Conservation (phyloP, 352 stramenopile species). For the Globisporangium ultimum region DNA sequence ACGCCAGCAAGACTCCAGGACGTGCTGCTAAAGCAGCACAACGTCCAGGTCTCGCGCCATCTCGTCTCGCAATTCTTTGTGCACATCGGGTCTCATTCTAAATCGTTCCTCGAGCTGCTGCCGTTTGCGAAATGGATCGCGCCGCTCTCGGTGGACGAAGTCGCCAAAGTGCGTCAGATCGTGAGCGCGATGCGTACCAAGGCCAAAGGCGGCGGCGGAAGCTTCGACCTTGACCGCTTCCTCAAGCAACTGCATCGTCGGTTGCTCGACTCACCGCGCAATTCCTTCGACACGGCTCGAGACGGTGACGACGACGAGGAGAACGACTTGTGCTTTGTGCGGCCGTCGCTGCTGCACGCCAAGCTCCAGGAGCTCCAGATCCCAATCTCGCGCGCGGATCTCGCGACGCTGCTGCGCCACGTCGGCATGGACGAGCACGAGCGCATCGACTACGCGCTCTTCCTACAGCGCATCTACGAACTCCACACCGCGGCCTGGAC, state of each 20-base stretch:
- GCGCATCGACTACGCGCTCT: conserved; percentile 38
- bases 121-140: conserved; percentile 40
- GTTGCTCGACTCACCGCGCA: conserved; percentile 24
- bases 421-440: conserved; percentile 44
- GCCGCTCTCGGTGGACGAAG: conserved; percentile 28
- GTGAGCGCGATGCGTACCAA: conserved; percentile 41
- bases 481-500: conserved; percentile 4
- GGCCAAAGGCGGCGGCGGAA: conserved; percentile 40
- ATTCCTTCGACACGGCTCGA: background rate
- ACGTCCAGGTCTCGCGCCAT: conserved; percentile 34
- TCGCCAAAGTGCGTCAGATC: conserved; percentile 27
- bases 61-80: conserved; percentile 54
- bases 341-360: conserved; percentile 25
- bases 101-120: conserved; percentile 41
- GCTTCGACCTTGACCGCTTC: conserved; percentile 51
- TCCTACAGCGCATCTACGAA: conserved; percentile 45
- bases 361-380: conserved; percentile 50
- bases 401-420: conserved; percentile 36
- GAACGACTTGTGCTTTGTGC: conserved; percentile 13
- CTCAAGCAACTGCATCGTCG: conserved; percentile 28
- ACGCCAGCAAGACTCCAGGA: conserved; percentile 33
- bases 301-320: conserved; percentile 1
- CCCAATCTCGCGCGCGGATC: conserved; percentile 28
- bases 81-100: conserved; percentile 35
- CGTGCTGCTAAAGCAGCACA: conserved; percentile 23